Evolutionary conservation across 2,329 filamentous ascomycete genomes (phyloP).

Genomic region (Sphaerulina vaccinii): DNA sequence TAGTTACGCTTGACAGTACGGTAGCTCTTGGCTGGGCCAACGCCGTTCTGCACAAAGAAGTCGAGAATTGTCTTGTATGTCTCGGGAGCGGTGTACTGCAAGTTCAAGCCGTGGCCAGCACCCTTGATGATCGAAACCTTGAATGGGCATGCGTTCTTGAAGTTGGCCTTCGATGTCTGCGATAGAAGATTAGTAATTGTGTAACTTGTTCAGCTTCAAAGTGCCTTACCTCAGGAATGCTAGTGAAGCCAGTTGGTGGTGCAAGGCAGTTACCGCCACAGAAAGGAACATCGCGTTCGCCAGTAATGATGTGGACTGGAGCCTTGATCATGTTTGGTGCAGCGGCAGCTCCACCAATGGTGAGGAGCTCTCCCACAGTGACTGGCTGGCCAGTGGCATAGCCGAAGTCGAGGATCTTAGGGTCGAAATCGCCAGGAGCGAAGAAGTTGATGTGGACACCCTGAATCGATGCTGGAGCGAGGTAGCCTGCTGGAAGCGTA

Average conservation of each 20-base stretch:
- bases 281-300: conserved; percentile 54
- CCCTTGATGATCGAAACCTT: conserved; percentile 55
- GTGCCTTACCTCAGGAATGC: conserved; percentile 43
- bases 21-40: conserved; percentile 7
- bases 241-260: conserved; percentile 41
- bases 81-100: conserved; percentile 33
- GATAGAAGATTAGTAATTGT: background rate
- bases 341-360: conserved; percentile 45
- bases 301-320: conserved; percentile 60
- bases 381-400: conserved; percentile 56
- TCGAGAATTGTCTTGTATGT: conserved; percentile 34
- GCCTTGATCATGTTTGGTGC: conserved; percentile 47
- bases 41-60: conserved; percentile 33
- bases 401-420: conserved; percentile 49
- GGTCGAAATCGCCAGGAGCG: conserved; percentile 55
- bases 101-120: conserved; percentile 42
- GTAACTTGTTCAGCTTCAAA: background rate
- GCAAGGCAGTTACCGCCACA: conserved; percentile 61
- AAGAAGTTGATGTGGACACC: conserved; percentile 54
- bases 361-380: conserved; percentile 59
- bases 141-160: conserved; percentile 47
- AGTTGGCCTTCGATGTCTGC: conserved; percentile 41
- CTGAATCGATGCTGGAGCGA: conserved; percentile 48
- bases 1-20: background rate
- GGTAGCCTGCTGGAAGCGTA: conserved; percentile 51